phyloP scores from a whole-genome alignment of 2,329 filamentous ascomycete genomes.

The Hypoxylon sp. region DNA sequence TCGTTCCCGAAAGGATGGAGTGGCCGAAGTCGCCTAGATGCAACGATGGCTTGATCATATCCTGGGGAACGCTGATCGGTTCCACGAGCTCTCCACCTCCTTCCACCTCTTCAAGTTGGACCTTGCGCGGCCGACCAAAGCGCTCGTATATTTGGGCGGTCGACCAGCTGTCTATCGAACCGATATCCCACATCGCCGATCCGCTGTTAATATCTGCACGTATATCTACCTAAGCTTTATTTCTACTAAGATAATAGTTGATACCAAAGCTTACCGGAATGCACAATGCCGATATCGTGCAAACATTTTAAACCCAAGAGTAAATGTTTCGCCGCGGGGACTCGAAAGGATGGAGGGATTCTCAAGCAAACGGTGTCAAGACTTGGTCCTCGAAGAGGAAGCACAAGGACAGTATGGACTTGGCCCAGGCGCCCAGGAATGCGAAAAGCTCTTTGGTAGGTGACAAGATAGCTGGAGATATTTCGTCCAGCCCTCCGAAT shows the following conservation, averaged over 20 bases:
- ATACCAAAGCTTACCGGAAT: neutral
- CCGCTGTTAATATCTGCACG: neutral
- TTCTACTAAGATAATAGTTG: too few relatives aligned
- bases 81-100: neutral
- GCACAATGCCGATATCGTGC: neutral
- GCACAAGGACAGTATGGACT: neutral
- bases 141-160: neutral
- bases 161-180: neutral
- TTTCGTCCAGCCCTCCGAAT: neutral
- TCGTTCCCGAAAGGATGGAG: neutral
- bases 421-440: neutral
- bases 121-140: neutral
- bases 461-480: neutral
- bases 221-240: neutral
- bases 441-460: neutral
- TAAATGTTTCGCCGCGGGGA: neutral
- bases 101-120: neutral
- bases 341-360: neutral
- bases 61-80: neutral
- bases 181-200: neutral
- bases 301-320: neutral
- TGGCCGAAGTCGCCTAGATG: neutral
- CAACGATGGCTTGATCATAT: neutral
- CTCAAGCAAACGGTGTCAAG: neutral
- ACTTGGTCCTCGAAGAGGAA: neutral